Evolutionary conservation across 768 basidiomycete species (phyloP), one percentile per base, ranked within the genome.

Genomic region (Lentinula aciculospora): DNA sequence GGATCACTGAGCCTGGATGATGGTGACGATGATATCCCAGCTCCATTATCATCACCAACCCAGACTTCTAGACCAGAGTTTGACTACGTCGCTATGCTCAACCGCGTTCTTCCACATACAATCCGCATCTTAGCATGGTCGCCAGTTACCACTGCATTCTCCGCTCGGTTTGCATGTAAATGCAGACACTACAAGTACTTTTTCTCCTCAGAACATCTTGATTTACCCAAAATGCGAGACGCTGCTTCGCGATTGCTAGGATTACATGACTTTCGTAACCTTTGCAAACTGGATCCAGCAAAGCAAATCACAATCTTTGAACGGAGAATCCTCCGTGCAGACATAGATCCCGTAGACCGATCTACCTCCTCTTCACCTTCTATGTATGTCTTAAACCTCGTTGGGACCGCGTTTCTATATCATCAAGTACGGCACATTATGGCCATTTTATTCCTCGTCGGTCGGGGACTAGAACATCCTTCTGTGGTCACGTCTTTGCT

Each of bases 151-250:
- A 69, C 80, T 7, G 68, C 69, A 32, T 98, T 98, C 71, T 94
- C 94, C 21, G 88, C 95, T 7, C 86, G 97, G 3, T 94, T 89
- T 72, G 87, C 85, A 12, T 98, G 96, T 74, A 76, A 72, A 53
- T 85, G 82, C 65, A 79, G 97, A 36, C 96, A 99, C 69, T 98
- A 99, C 84, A 98, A 96, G 67, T 99, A 98, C 73, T 96, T 98
- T 71, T 98, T 99, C 77, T 81, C 84, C 32, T 71, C 83, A 0
- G 72, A 76, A 31, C 72, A 72, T 29, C 83, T 98, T 55, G 83
- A 95, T 70, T 68, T 95, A 28, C 65, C 73, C 1, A 78, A 75
- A 46, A 98, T 98, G 94, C 81, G 79, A 60, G 76, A 81, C 32
- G 95, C 84, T 1, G 92, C 92, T 0, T 61, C 73, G 2, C 74